Evolutionary conservation across 208 protist species (phyloP).

Genomic region (Sergeia podlipaevii): DNA sequence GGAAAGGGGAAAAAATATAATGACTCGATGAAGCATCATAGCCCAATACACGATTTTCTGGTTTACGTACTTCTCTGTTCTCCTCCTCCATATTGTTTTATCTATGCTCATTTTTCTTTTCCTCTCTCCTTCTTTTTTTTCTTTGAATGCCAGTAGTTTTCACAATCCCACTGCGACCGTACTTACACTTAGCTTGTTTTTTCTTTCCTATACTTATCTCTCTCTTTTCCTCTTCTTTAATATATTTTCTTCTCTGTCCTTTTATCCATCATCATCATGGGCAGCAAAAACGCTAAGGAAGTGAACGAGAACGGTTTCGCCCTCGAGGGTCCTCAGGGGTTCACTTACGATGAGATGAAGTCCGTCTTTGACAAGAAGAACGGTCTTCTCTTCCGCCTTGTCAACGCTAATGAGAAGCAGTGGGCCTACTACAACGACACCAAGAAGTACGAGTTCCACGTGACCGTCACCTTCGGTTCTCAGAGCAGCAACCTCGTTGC

Average conservation of each 20-base stretch:
- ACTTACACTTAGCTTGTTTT: conserved; percentile 4
- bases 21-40: too few species aligned
- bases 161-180: not conserved
- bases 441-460: conserved; percentile 39
- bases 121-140: conserved; percentile 12
- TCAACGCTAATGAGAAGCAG: conserved; percentile 17
- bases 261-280: conserved; percentile 10
- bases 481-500: conserved; percentile 20
- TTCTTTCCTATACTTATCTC: not conserved
- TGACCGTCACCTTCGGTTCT: conserved; percentile 31
- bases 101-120: too few species aligned
- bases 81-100: too few species aligned
- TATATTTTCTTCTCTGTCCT: not conserved
- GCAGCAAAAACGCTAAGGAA: conserved; percentile 11
- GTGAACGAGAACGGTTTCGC: conserved; percentile 15
- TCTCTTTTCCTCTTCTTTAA: not conserved
- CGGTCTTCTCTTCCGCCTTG: conserved; percentile 50
- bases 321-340: conserved; percentile 27
- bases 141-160: not conserved
- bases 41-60: too few species aligned
- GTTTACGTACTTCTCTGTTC: too few species aligned
- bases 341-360: conserved; percentile 44
- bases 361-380: conserved; percentile 39
- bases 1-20: too few species aligned
- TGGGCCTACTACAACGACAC: conserved; percentile 69